phyloP scores from a whole-genome alignment of 495 filamentous ascomycete genomes.

The Xeromyces bisporus region DNA sequence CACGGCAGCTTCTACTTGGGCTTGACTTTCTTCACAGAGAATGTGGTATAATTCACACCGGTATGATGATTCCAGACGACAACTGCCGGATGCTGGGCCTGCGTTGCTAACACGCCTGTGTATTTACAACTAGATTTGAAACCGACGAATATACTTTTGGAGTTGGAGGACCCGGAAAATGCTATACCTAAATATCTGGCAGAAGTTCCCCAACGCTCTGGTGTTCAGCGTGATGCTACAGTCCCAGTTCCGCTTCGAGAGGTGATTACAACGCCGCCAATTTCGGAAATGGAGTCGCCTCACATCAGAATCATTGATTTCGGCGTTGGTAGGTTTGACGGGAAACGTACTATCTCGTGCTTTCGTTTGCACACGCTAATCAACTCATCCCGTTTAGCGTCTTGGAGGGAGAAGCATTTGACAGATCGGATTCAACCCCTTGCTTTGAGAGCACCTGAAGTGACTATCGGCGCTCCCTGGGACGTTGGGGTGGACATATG shows the following conservation, averaged over 20 bases:
- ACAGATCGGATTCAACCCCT: slow-evolving; percentile 24
- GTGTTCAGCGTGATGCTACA: slow-evolving; percentile 1
- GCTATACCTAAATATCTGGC: slow-evolving; percentile 9
- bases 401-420: slow-evolving; percentile 15
- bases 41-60: slow-evolving; percentile 82
- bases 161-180: slow-evolving; percentile 7
- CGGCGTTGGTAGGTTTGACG: slow-evolving; percentile 13
- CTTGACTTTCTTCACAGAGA: slow-evolving; percentile 72
- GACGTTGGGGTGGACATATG: slow-evolving; percentile 26
- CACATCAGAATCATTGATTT: slow-evolving; percentile 16
- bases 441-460: slow-evolving; percentile 28
- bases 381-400: slow-evolving; percentile 8
- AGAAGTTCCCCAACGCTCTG: slow-evolving; percentile 6
- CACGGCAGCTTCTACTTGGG: slow-evolving; percentile 72
- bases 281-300: slow-evolving; percentile 8
- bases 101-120: neutral
- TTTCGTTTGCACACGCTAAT: slow-evolving; percentile 6
- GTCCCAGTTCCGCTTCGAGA: slow-evolving; percentile 9
- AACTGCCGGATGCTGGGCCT: too few species aligned
- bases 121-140: slow-evolving; percentile 10
- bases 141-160: slow-evolving; percentile 16
- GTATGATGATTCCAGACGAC: slow-evolving; percentile 41
- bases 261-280: slow-evolving; percentile 10
- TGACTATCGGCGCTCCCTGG: slow-evolving; percentile 27
- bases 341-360: slow-evolving; percentile 1